Base-by-base conservation (phyloP, 371 early-diverging fungal genomes). In the Lichtheimia hyalospora region DNA sequence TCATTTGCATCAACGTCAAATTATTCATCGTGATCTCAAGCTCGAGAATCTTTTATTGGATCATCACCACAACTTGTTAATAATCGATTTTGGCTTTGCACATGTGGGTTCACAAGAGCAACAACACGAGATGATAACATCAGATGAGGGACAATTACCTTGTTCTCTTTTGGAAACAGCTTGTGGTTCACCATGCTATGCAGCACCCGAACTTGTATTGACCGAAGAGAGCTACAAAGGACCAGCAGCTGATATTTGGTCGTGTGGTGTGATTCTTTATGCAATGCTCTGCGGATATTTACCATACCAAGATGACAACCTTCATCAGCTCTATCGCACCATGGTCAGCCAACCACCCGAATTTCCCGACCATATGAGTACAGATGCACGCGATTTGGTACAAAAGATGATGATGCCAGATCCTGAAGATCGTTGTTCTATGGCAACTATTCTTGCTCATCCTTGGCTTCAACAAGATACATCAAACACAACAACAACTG, bases 71-170 rank as follows among this genome's bases (percentile, higher is more conserved):
- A 92, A 92, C 72, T 90, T 99, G 28, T 89, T 96, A 61, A 93
- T 99, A 64, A 98, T 97, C 5, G 99, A 99, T 69, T 99, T 99
- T 87, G 99, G 99, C 3, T 97, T 99, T 71, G 97, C 98, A 16
- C 99, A 99, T 74, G 34, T 34, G 34, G 34, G 34, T 6, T 8
- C 34, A 34, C 34, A 34, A 34, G 34, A 34, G 10, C 34, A 34
- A 8, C 34, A 34, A 8, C 34, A 34, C 34, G 34, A 34, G 34
- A 34, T 34, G 34, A 34, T 34, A 34, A 8, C 34, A 10, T 34
- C 34, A 34, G 5, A 34, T 34, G 34, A 34, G 34, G 34, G 34
- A 10, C 90, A 94, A 70, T 95, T 92, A 60, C 73, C 85, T 49
- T 84, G 79, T 40, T 66, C 84, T 10, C 78, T 97, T 49, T 89